Evolutionary conservation across 2,329 filamentous ascomycete species (phyloP), one percentile per base, ranked within the genome.

Genomic region (Diplodia scrobiculata): DNA sequence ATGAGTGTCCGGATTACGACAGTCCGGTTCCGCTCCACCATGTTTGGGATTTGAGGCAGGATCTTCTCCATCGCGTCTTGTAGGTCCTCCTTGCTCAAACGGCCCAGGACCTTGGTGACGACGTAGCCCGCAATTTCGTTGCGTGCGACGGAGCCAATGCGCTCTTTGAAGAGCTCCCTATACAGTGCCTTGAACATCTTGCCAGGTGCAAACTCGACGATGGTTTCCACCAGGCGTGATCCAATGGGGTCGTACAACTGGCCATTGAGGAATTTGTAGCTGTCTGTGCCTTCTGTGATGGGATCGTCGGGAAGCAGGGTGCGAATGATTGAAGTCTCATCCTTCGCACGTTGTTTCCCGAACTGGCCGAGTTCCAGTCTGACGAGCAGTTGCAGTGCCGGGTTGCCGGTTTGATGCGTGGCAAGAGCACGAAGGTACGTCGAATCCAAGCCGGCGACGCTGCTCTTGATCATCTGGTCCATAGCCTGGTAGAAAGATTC

Each of bases 111-210:
- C 67, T 88, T 87, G 70, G 93, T 90, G 21, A 92, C 91, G 0
- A 96, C 90, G 73, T 97, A 98, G 27, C 88, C 90, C 5, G 95
- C 92, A 58, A 93, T 90, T 72, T 96, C 93, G 75, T 98, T 98
- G 67, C 92, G 89, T 5, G 94, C 86, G 67, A 97, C 85, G 47
- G 87, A 90, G 25, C 88, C 87, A 72, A 98, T 90, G 29, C 92
- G 87, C 14, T 90, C 88, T 68, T 89, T 89, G 77, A 98, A 90
- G 69, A 92, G 86, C 70, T 89, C 88, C 67, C 85, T 87, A 79
- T 96, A 94, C 5, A 99, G 83, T 14, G 87, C 86, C 78, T 97
- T 97, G 85, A 98, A 99, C 38, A 92, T 80, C 78, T 95, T 97
- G 51, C 91, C 92, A 0, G 95, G 92, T 17, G 89, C 87, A 73